These are phyloP conservation scores for Hypoxylon sp. DNA, from an alignment of 2,329 filamentous ascomycete species.

Conservation along the genomic window DNA sequence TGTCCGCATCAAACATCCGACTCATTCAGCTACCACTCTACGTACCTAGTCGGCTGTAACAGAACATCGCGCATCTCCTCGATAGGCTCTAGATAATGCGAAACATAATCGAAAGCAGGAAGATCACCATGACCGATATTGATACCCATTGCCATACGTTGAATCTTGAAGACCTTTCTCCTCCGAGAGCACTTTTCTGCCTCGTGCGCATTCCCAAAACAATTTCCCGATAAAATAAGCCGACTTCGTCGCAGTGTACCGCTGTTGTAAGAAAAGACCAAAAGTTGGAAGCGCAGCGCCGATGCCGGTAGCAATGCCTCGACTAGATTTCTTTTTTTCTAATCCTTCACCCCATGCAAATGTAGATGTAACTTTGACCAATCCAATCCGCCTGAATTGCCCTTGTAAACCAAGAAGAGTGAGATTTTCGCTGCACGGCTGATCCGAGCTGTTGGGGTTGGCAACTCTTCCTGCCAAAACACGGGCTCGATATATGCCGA, in stretches of 20 bases:
- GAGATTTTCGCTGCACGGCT: slow-evolving; percentile 30
- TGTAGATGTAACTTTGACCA: slow-evolving; percentile 38
- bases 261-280: slow-evolving; percentile 5
- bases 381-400: slow-evolving; percentile 45
- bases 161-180: slow-evolving; percentile 10
- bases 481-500: slow-evolving; percentile 14
- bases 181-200: background rate
- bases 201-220: slow-evolving; percentile 3
- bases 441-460: slow-evolving; percentile 41
- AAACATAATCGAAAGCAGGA: slow-evolving; percentile 22
- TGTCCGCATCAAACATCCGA: slow-evolving; percentile 19
- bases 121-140: slow-evolving; percentile 30
- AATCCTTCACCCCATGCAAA: slow-evolving; percentile 20
- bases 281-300: slow-evolving; percentile 31
- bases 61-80: slow-evolving; percentile 22
- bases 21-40: slow-evolving; percentile 22
- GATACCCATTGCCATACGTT: slow-evolving; percentile 10
- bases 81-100: slow-evolving; percentile 42
- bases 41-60: slow-evolving; percentile 10
- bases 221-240: background rate
- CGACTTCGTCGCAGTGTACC: slow-evolving; percentile 8
- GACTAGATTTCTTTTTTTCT: slow-evolving; percentile 16
- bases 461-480: slow-evolving; percentile 11
- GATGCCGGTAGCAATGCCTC: slow-evolving; percentile 39
- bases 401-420: slow-evolving; percentile 28